A percentile compares a stretch with the other conserved stretches of the same genome.
These are phyloP conservation scores for Phyllosticta citrichinensis DNA, from an alignment of 2,329 filamentous ascomycete species.

Conservation along the genomic window DNA sequence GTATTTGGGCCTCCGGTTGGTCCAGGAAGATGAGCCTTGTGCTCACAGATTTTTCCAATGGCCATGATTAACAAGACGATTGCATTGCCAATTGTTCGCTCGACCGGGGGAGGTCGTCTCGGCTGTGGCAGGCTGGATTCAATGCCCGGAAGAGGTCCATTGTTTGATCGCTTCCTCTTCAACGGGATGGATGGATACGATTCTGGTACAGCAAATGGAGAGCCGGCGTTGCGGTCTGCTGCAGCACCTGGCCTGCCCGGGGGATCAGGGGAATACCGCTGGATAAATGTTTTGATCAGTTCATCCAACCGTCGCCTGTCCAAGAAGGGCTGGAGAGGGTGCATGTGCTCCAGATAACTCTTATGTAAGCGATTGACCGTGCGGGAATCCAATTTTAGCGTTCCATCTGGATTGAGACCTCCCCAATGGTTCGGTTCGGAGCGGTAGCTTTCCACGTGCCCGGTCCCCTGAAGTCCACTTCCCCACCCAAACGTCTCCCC, in stretches of 20 bases:
- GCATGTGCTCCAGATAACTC: slow-evolving; percentile 51
- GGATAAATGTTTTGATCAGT: slow-evolving; percentile 41
- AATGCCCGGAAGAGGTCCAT: slow-evolving; percentile 9
- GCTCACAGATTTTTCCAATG: slow-evolving; percentile 69
- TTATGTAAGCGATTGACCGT: slow-evolving; percentile 42
- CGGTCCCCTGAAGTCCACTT: slow-evolving; percentile 29
- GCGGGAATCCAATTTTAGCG: slow-evolving; percentile 42
- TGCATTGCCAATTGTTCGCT: slow-evolving; percentile 47
- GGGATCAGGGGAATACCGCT: slow-evolving; percentile 21
- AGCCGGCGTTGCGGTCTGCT: slow-evolving; percentile 13
- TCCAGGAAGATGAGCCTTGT: slow-evolving; percentile 41
- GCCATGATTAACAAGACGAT: slow-evolving; percentile 76
- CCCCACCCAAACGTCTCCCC: slow-evolving; percentile 39
- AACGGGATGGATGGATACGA: slow-evolving; percentile 18
- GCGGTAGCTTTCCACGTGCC: slow-evolving; percentile 20
- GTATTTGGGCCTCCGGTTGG: slow-evolving; percentile 43
- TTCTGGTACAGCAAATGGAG: slow-evolving; percentile 17
- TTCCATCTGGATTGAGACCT: slow-evolving; percentile 43
- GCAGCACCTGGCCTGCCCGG: not conserved
- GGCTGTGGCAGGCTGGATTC: not conserved
- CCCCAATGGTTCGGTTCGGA: slow-evolving; percentile 29
- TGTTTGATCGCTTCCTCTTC: slow-evolving; percentile 27
- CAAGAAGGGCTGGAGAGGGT: slow-evolving; percentile 55
- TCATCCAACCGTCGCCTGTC: slow-evolving; percentile 42
- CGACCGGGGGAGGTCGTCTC: slow-evolving; percentile 3